A percentile compares a stretch with the other conserved stretches of the same genome.
These are phyloP conservation scores for Pisolithus sp. DNA, from an alignment of 768 basidiomycete species.

Conservation along the genomic window DNA sequence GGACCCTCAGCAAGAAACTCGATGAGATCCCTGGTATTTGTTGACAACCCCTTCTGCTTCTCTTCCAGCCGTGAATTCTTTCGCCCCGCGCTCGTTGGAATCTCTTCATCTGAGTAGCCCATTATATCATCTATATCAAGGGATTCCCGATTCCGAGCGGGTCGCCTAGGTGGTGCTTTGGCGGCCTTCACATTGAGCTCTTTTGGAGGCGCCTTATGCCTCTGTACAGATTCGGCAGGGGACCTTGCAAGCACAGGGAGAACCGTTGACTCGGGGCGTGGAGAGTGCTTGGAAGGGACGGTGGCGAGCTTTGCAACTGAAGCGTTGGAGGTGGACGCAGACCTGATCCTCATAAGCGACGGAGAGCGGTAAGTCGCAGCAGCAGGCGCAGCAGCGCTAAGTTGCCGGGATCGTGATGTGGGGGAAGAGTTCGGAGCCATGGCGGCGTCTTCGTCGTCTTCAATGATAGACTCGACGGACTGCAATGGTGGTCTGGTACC, in stretches of 20 bases:
- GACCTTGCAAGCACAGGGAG: slow-evolving; percentile 22
- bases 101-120: slow-evolving; percentile 63
- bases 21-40: slow-evolving; percentile 43
- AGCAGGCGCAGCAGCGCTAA: slow-evolving; percentile 38
- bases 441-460: slow-evolving; percentile 47
- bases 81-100: slow-evolving; percentile 18
- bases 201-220: slow-evolving; percentile 21
- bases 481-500: slow-evolving; percentile 36
- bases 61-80: slow-evolving; percentile 37
- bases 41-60: slow-evolving; percentile 35
- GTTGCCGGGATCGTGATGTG: slow-evolving; percentile 41
- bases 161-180: slow-evolving; percentile 34
- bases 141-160: slow-evolving; percentile 57
- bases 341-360: slow-evolving; percentile 19
- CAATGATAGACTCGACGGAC: slow-evolving; percentile 56
- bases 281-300: slow-evolving; percentile 20
- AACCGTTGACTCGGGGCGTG: slow-evolving; percentile 24
- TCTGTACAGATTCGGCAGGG: slow-evolving; percentile 15
- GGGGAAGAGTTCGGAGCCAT: slow-evolving; percentile 24
- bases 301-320: slow-evolving; percentile 6
- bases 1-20: slow-evolving; percentile 57
- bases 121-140: slow-evolving; percentile 72
- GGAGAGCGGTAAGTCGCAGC: slow-evolving; percentile 28
- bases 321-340: slow-evolving; percentile 30
- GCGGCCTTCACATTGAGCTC: slow-evolving; percentile 23